phyloP scores from a whole-genome alignment of 768 basidiomycete genomes.

The Gymnopilus dilepis region DNA sequence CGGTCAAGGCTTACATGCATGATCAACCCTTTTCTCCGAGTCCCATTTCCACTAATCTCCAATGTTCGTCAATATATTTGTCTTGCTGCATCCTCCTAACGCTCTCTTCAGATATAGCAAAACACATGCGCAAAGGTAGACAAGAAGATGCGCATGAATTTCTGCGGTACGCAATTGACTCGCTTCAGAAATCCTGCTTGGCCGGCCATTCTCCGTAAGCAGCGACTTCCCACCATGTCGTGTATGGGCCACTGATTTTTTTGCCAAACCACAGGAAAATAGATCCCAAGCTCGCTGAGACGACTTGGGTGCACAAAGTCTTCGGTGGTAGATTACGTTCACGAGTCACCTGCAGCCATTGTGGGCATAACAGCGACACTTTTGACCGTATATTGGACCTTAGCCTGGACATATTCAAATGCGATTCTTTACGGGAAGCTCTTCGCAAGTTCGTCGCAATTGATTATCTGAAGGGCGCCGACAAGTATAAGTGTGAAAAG shows the following conservation, averaged over 20 bases:
- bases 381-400: constrained; percentile 95
- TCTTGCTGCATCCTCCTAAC: constrained; percentile 10
- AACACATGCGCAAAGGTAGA: constrained; percentile 86
- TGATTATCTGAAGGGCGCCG: constrained; percentile 85
- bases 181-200: constrained; percentile 84
- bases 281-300: constrained; percentile 74
- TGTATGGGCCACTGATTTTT: neutral
- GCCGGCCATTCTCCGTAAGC: constrained; percentile 74
- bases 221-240: constrained; percentile 5
- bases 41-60: constrained; percentile 68
- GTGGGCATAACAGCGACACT: constrained; percentile 90
- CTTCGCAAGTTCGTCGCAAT: constrained; percentile 80
- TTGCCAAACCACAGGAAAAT: constrained; percentile 56
- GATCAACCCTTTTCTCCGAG: constrained; percentile 63
- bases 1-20: constrained; percentile 54
- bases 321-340: constrained; percentile 94
- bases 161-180: constrained; percentile 91
- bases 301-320: constrained; percentile 92
- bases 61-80: constrained; percentile 51
- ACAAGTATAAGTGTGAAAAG: constrained; percentile 99
- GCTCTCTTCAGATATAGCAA: constrained; percentile 74
- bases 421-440: constrained; percentile 68
- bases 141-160: constrained; percentile 99
- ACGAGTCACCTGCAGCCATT: constrained; percentile 84
- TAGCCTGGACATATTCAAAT: constrained; percentile 83